Evolutionary conservation across 805 yeast genomes (phyloP), one percentile per base, ranked within the genome.

Genomic region (Jamesozyma rosinii): DNA sequence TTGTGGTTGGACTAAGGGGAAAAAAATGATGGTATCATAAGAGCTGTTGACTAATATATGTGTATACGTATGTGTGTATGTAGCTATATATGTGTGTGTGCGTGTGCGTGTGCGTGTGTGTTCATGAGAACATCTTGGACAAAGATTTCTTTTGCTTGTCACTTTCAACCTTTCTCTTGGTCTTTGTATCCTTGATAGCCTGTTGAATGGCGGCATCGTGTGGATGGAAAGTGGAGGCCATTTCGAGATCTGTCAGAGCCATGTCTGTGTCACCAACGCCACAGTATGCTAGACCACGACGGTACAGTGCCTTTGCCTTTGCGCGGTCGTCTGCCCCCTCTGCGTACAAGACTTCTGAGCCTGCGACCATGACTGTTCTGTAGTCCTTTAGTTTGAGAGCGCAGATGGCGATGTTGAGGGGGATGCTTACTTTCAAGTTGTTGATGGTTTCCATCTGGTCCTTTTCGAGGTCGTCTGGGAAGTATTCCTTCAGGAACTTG

Each of bases 251-350:
- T 11, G 61, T 64, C 40, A 81, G 66, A 0, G 95, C 95, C 44
- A 69, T 74, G 26, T 81, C 90, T 42, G 78, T 81, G 56, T 84
- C 80, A 56, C 81, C 81, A 19, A 71, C 66, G 8, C 74, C 64
- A 46, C 76, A 63, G 54, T 78, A 73, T 1, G 92, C 95, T 57
- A 74, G 67, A 31, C 94, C 96, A 62, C 90, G 79, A 61, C 97
- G 80, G 69, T 80, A 89, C 36, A 76, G 67, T 0, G 96, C 97
- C 68, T 89, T 89, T 15, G 95, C 86, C 59, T 74, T 75, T 19
- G 87, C 78, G 48, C 79, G 75, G 34, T 75, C 82, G 43, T 76
- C 84, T 4, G 79, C 66, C 2, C 51, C 61, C 31, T 76, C 81
- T 21, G 72, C 74, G 41, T 75, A 82, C 32, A 85, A 66, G 1